These are phyloP conservation scores for Prunus dulcis DNA, from an alignment of 306 rosid genomes.

Conservation along the genomic window DNA sequence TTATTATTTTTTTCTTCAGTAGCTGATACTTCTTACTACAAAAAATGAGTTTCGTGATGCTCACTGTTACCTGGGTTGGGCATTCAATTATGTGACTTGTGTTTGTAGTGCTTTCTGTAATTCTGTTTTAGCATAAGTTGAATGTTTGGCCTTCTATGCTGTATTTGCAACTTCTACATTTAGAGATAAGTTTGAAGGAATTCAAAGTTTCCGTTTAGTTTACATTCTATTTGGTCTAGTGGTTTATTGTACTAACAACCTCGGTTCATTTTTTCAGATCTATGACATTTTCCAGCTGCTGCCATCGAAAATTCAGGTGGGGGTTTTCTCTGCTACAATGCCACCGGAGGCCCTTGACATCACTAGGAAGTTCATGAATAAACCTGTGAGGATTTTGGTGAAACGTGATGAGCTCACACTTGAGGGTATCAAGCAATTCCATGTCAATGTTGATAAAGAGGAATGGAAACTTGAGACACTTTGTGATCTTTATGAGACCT, in stretches of 20 bases:
- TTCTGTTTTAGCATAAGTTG: background rate
- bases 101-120: background rate
- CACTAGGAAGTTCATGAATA: constrained; percentile 72
- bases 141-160: background rate
- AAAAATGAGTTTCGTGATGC: background rate
- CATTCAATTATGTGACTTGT: background rate
- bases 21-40: background rate
- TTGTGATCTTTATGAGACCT: constrained; percentile 60
- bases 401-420: constrained; percentile 69
- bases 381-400: constrained; percentile 62
- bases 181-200: background rate
- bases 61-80: background rate
- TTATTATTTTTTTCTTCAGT: background rate
- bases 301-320: constrained; percentile 71
- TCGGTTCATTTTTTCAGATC: constrained; percentile 38
- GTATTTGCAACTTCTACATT: background rate
- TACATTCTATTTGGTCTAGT: background rate
- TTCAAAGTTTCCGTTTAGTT: background rate
- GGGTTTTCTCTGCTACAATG: constrained; percentile 76
- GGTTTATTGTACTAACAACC: constrained; percentile 9
- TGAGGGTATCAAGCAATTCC: constrained; percentile 64
- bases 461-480: constrained; percentile 73
- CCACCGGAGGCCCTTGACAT: constrained; percentile 78
- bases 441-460: constrained; percentile 59
- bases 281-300: constrained; percentile 75